Evolutionary conservation across 2,329 filamentous ascomycete genomes (phyloP).

Genomic region (Ambrosiella xylebori): DNA sequence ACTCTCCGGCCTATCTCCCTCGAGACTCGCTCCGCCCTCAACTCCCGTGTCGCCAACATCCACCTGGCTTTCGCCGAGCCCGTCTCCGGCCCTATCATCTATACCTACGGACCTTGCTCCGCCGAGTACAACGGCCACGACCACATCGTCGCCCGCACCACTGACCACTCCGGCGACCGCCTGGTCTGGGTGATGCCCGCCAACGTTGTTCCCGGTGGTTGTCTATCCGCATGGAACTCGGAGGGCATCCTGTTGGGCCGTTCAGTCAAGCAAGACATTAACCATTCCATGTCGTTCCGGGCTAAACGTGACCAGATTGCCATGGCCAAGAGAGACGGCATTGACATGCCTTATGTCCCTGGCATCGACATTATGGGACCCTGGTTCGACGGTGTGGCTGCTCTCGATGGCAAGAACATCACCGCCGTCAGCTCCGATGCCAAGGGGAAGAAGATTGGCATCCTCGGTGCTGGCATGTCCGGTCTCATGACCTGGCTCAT

Average conservation of each 20-base stretch:
- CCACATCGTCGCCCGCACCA: slow-evolving; percentile 14
- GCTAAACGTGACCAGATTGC: slow-evolving; percentile 8
- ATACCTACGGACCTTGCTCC: slow-evolving; percentile 15
- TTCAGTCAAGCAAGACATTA: slow-evolving; percentile 16
- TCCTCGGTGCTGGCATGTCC: slow-evolving; percentile 48
- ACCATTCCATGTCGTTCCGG: slow-evolving; percentile 12
- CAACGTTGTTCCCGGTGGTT: slow-evolving; percentile 20
- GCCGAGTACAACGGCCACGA: slow-evolving; percentile 13
- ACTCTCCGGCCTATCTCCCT: slow-evolving; percentile 9
- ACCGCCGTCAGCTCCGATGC: slow-evolving; percentile 30
- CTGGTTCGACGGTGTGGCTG: slow-evolving; percentile 49
- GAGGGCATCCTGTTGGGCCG: slow-evolving; percentile 18
- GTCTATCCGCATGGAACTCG: slow-evolving; percentile 25
- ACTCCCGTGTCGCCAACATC: slow-evolving; percentile 14
- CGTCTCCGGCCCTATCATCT: slow-evolving; percentile 13
- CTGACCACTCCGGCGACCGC: slow-evolving; percentile 15
- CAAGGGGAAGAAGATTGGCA: slow-evolving; percentile 42
- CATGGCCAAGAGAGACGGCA: slow-evolving; percentile 17
- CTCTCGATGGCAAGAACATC: slow-evolving; percentile 31
- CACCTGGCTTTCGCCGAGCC: slow-evolving; percentile 14
- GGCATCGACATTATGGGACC: slow-evolving; percentile 23
- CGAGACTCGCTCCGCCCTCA: slow-evolving; percentile 10
- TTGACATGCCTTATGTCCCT: slow-evolving; percentile 31
- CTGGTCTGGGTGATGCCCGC: slow-evolving; percentile 16
- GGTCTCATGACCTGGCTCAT: slow-evolving; percentile 42